Base-by-base conservation (phyloP, 345 rosid species). In the Sisymbrium altissimum region DNA sequence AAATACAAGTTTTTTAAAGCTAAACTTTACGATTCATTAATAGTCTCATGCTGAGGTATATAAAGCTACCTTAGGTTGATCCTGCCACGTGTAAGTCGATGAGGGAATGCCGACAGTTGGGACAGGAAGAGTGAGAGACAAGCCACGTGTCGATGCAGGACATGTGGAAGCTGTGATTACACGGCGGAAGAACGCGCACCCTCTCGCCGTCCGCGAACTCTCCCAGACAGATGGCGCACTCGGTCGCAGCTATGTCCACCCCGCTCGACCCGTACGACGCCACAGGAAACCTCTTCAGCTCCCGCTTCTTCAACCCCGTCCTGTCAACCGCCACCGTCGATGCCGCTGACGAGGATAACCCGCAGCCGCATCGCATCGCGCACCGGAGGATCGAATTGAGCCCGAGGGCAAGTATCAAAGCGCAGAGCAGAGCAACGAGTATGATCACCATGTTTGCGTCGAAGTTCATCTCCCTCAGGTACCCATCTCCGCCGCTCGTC, bases 381-480 rank as follows among this genome's bases (percentile, higher is more conserved):
- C 91, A 89, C 17, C 94, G 83, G 38, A 86, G 83, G 0, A 86
- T 81, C 3, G 91, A 86, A 19, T 88, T 88, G 9, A 88, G 66
- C 6, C 94, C 91, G 0, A 88, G 80, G 27, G 91, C 91, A 11
- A 86, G 83, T 41, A 88, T 79, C 39, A 88, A 56, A 0, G 91
- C 91, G 29, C 91, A 86, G 17, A 88, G 83, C 59, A 88, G 71
- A 54, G 94, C 91, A 14, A 88, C 88, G 5, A 88, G 86, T 68
- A 86, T 88, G 67, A 88, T 85, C 63, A 88, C 94, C 94, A 88
- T 86, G 91, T 86, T 88, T 25, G 88, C 85, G 71, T 88, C 91
- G 21, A 88, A 85, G 64, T 68, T 75, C 74, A 61, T 68, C 27
- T 68, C 74, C 27, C 64, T 75, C 58, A 62, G 12, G 74, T 75